A percentile compares a stretch with the other conserved stretches of the same genome.
Conservation (phyloP, 768 basidiomycete species). For the Boletus speciosus region DNA sequence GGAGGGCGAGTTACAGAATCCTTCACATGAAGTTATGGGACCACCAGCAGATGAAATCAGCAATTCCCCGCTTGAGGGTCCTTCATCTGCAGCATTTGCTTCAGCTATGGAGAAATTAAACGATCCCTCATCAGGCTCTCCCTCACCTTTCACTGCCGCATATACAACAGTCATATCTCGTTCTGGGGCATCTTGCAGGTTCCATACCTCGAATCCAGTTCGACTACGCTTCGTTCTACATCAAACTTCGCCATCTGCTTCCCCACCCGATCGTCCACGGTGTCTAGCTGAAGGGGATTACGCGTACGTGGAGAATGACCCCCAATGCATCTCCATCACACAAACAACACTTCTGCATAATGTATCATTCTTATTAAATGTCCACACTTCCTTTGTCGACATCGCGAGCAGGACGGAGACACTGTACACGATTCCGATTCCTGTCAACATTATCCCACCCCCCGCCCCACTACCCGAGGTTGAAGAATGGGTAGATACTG, state of each 20-base stretch:
- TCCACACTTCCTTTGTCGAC: constrained; percentile 77
- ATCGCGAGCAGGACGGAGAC: constrained; percentile 65
- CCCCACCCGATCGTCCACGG: constrained; percentile 46
- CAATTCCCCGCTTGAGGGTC: constrained; percentile 26
- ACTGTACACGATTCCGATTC: constrained; percentile 60
- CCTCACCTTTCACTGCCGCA: constrained; percentile 37
- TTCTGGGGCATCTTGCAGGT: constrained; percentile 89
- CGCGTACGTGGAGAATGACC: constrained; percentile 50
- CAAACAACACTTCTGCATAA: constrained; percentile 80
- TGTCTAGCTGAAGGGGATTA: constrained; percentile 43
- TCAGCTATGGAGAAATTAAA: constrained; percentile 28
- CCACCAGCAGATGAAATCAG: constrained; percentile 10
- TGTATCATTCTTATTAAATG: constrained; percentile 72
- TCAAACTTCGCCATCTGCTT: constrained; percentile 47
- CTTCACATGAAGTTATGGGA: constrained; percentile 19
- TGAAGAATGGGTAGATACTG: constrained; percentile 64
- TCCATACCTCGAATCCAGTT: constrained; percentile 72
- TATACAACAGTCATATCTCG: constrained; percentile 64
- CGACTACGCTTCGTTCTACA: constrained; percentile 81
- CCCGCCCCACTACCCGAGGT: constrained; percentile 78
- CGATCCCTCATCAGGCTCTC: constrained; percentile 41
- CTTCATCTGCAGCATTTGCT: constrained; percentile 27
- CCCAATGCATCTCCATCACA: constrained; percentile 71
- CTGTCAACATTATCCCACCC: constrained; percentile 68
- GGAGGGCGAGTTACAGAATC: constrained; percentile 33